These are phyloP conservation scores for Fusarium illudens DNA, from an alignment of 2,329 filamentous ascomycete species.

Conservation along the genomic window DNA sequence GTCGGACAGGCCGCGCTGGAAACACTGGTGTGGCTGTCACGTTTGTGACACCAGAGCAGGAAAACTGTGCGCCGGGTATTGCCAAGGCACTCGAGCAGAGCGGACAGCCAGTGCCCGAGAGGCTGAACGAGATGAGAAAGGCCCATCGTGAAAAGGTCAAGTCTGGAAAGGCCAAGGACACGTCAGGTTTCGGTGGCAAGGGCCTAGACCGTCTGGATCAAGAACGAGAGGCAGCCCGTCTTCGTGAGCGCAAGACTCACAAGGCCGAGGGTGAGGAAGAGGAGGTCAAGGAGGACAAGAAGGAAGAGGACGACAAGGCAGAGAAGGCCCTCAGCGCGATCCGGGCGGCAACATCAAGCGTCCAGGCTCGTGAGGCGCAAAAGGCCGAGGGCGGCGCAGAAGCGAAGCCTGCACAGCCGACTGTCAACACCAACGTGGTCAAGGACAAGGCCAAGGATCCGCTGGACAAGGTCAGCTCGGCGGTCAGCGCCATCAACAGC, in stretches of 20 bases:
- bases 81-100: conserved; percentile 93
- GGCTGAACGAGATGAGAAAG: conserved; percentile 70
- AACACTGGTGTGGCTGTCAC: conserved; percentile 96
- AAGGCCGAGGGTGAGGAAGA: conserved; percentile 88
- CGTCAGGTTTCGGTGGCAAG: conserved; percentile 92
- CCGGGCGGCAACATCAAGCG: conserved; percentile 67
- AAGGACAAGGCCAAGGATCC: conserved; percentile 69
- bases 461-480: conserved; percentile 87
- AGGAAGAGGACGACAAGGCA: conserved; percentile 74
- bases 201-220: conserved; percentile 91
- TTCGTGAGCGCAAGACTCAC: conserved; percentile 87
- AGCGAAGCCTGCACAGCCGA: conserved; percentile 48
- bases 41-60: conserved; percentile 90
- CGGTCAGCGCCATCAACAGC: conserved; percentile 88
- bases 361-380: conserved; percentile 61
- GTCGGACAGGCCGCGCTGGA: conserved; percentile 91
- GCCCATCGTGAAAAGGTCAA: conserved; percentile 91
- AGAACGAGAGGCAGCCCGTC: conserved; percentile 85
- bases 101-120: conserved; percentile 81
- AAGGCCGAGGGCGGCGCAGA: conserved; percentile 53
- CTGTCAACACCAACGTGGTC: conserved; percentile 66
- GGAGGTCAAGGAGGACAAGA: conserved; percentile 81
- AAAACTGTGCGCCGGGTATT: conserved; percentile 88
- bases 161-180: conserved; percentile 87
- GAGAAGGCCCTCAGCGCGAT: conserved; percentile 73